phyloP scores from a whole-genome alignment of 1,139 yeast genomes.

The Hanseniaspora uvarum region DNA sequence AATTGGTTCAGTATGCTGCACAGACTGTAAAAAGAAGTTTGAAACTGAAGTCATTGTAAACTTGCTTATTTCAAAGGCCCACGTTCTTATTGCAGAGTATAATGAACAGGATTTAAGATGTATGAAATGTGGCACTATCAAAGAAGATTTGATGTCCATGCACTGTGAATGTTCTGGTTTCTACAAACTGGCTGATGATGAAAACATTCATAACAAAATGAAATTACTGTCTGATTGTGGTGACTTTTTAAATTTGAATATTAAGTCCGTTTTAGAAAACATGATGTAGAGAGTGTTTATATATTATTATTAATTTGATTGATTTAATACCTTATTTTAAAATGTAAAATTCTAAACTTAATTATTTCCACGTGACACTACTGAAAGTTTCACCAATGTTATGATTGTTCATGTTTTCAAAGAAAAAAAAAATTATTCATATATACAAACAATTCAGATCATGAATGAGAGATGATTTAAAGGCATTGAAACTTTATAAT shows the following conservation, averaged over 20 bases:
- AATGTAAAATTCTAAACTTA: not conserved
- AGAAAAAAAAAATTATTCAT: too few species aligned
- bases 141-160: slow-evolving; percentile 57
- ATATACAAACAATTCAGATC: too few species aligned
- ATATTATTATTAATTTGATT: not conserved
- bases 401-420: too few species aligned
- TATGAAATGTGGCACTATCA: slow-evolving; percentile 58
- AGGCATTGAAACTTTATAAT: not conserved
- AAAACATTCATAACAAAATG: not conserved
- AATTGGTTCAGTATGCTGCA: slow-evolving; percentile 51
- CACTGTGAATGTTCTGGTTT: slow-evolving; percentile 81
- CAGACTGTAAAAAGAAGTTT: slow-evolving; percentile 53
- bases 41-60: slow-evolving; percentile 70
- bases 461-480: not conserved
- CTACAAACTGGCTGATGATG: not conserved
- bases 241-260: slow-evolving; percentile 7
- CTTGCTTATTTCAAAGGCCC: slow-evolving; percentile 54
- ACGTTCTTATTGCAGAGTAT: slow-evolving; percentile 47
- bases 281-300: not conserved
- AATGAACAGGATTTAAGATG: slow-evolving; percentile 77
- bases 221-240: slow-evolving; percentile 9
- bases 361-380: not conserved
- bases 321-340: not conserved
- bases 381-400: not conserved
- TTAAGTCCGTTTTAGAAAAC: not conserved